Percentiles rank a stretch among this genome's conserved stretches.
Evolutionary conservation across 106 monocot species (phyloP).

Genomic region (Allium fistulosum): DNA sequence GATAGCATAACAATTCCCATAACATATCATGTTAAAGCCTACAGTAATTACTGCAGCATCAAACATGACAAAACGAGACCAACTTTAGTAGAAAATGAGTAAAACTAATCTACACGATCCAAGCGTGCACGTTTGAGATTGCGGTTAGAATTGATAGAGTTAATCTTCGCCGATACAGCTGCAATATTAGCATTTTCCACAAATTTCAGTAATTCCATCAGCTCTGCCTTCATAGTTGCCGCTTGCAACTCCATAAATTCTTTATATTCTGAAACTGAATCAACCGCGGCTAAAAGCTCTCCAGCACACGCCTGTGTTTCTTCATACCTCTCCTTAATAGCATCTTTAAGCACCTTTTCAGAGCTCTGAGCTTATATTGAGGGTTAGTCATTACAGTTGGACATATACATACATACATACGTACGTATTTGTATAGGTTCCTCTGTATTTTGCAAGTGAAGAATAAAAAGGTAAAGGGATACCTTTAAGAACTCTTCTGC

Average conservation of each 20-base stretch:
- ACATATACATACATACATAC: too few species aligned
- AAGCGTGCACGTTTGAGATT: background rate
- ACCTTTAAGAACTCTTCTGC: constrained; percentile 34
- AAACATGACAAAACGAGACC: too few species aligned
- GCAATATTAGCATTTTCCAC: constrained; percentile 27
- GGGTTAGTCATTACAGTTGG: background rate
- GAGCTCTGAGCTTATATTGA: constrained; percentile 26
- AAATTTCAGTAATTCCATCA: constrained; percentile 21
- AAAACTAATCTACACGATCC: too few species aligned
- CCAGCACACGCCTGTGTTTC: constrained; percentile 47
- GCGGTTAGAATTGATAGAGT: background rate
- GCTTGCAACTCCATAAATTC: constrained; percentile 48
- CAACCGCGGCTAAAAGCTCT: constrained; percentile 47
- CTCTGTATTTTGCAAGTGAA: background rate
- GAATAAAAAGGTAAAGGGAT: background rate
- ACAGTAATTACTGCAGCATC: too few species aligned
- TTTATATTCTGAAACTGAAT: constrained; percentile 49
- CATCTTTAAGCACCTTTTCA: constrained; percentile 34
- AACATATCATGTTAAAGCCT: too few species aligned
- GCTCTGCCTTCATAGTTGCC: constrained; percentile 25
- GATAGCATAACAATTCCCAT: too few species aligned
- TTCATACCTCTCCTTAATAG: constrained; percentile 29
- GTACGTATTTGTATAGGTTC: background rate
- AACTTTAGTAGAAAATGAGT: too few species aligned
- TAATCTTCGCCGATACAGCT: constrained; percentile 6